phyloP scores from a whole-genome alignment of 306 rosid genomes.

The Medicago truncatula region MtrunA17r5.0-ANR NC_053042.1:28664501-28665000 shows the following conservation, averaged over 20 bases:
- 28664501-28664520: slow-evolving; percentile 8
- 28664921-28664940: too few species aligned
- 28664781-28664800: neutral
- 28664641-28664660: neutral
- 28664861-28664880: neutral
- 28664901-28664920: too few species aligned
- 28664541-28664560: slow-evolving; percentile 9
- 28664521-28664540: neutral
- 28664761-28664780: neutral
- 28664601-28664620: slow-evolving; percentile 1
- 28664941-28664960: too few species aligned
- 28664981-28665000: neutral
- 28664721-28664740: slow-evolving; percentile 7
- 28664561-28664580: neutral
- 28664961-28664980: too few species aligned
- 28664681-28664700: neutral
- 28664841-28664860: neutral
- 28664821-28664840: neutral
- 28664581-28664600: slow-evolving; percentile 1
- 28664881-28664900: neutral
- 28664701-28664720: slow-evolving; percentile 10
- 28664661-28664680: neutral
- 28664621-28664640: slow-evolving; percentile 5
- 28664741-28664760: neutral
- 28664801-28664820: neutral